These are phyloP conservation scores for Suillus hirtellus DNA, from an alignment of 768 basidiomycete species.

Conservation along the genomic window DNA sequence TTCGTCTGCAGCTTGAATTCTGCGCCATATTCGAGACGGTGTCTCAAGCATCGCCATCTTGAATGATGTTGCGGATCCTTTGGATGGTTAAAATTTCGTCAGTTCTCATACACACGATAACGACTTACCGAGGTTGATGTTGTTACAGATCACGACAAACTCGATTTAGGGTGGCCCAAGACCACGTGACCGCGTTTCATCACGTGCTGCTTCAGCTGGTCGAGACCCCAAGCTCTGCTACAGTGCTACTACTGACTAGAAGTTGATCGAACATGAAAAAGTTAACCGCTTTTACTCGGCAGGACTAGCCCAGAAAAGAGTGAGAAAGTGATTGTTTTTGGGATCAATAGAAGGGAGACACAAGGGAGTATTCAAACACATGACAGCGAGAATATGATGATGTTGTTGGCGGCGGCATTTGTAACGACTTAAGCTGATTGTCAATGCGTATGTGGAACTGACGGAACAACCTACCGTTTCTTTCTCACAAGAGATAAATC, in stretches of 20 bases:
- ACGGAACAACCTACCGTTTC: neutral
- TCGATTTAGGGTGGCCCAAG: conserved; percentile 13
- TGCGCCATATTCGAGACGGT: conserved; percentile 81
- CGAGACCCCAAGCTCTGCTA: too few species aligned
- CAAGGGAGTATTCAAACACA: neutral
- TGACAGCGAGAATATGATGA: neutral
- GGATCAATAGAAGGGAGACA: neutral
- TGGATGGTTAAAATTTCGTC: neutral
- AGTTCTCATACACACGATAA: neutral
- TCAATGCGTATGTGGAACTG: neutral
- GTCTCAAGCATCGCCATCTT: conserved; percentile 66
- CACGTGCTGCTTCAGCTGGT: neutral
- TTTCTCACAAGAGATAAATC: neutral
- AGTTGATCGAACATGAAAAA: too few species aligned
- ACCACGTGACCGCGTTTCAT: conserved; percentile 28
- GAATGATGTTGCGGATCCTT: neutral
- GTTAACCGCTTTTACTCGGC: neutral
- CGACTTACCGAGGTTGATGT: conserved; percentile 6
- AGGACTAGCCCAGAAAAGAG: neutral
- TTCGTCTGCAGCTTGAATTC: conserved; percentile 76
- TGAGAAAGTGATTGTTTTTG: neutral
- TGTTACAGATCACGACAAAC: neutral
- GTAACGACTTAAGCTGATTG: neutral
- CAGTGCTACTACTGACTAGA: too few species aligned
- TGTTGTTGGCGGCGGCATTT: neutral